These are phyloP conservation scores for Sporothrix brasiliensis DNA, from an alignment of 2,329 filamentous ascomycete species.

Conservation along the genomic window DNA sequence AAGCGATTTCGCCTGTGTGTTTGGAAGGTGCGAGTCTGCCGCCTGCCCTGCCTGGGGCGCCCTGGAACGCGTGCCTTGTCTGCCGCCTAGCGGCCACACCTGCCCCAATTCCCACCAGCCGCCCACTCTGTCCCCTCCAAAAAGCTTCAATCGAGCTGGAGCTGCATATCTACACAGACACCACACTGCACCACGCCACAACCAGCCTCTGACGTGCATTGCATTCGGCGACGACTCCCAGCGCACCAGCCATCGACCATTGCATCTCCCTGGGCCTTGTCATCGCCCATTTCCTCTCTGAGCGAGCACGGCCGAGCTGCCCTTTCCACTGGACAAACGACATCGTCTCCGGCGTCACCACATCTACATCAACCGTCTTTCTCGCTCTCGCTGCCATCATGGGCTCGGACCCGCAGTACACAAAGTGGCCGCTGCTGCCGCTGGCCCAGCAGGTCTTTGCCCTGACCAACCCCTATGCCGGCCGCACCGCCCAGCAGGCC, in stretches of 20 bases:
- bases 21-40: conserved; percentile 4
- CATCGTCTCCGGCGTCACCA: background rate
- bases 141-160: conserved; percentile 25
- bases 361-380: background rate
- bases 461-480: conserved; percentile 76
- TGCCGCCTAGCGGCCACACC: conserved; percentile 35
- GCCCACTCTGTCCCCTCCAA: conserved; percentile 11
- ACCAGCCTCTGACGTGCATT: background rate
- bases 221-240: background rate
- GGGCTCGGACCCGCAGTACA: conserved; percentile 81
- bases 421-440: conserved; percentile 79
- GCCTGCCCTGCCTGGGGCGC: conserved; percentile 10
- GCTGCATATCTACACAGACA: conserved; percentile 14
- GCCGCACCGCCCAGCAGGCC: conserved; percentile 66
- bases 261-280: background rate
- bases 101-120: conserved; percentile 25
- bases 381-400: conserved; percentile 49
- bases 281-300: background rate
- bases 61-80: conserved; percentile 36
- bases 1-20: background rate
- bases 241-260: background rate
- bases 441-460: conserved; percentile 85
- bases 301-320: background rate
- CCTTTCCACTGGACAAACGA: conserved; percentile 18
- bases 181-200: conserved; percentile 7